These are phyloP conservation scores for Thraustotheca clavata DNA, from an alignment of 352 stramenopile species.

Conservation along the genomic window DNA sequence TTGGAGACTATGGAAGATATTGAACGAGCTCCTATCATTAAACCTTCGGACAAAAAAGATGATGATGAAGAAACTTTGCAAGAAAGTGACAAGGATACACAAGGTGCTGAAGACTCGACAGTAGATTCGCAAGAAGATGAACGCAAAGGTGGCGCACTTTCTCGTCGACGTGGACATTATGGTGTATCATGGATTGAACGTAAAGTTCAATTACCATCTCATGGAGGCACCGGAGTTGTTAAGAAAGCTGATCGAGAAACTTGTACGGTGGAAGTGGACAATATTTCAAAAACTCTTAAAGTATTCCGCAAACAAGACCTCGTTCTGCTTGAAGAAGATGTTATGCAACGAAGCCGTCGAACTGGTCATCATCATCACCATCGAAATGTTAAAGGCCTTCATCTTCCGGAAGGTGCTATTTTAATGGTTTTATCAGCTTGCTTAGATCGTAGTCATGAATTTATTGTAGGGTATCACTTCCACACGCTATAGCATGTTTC, in stretches of 20 bases:
- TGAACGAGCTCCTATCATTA: slow-evolving; percentile 51
- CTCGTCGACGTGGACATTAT: slow-evolving; percentile 67
- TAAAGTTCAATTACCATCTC: slow-evolving; percentile 70
- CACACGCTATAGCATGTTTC: slow-evolving; percentile 68
- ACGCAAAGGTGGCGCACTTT: slow-evolving; percentile 43
- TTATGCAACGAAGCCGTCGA: slow-evolving; percentile 37
- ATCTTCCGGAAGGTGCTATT: slow-evolving; percentile 55
- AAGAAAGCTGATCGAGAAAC: slow-evolving; percentile 79
- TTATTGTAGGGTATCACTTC: slow-evolving; percentile 44
- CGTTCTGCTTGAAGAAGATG: slow-evolving; percentile 53
- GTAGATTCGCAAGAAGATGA: slow-evolving; percentile 74
- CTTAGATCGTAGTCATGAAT: not conserved
- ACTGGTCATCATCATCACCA: slow-evolving; percentile 55
- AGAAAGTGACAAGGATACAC: slow-evolving; percentile 48
- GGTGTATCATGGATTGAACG: slow-evolving; percentile 82
- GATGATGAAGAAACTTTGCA: slow-evolving; percentile 33
- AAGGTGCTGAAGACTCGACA: slow-evolving; percentile 29
- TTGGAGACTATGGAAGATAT: slow-evolving; percentile 78
- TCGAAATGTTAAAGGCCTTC: slow-evolving; percentile 59
- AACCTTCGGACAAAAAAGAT: slow-evolving; percentile 9
- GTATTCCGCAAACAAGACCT: slow-evolving; percentile 86
- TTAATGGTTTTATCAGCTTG: slow-evolving; percentile 35
- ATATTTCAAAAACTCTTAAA: slow-evolving; percentile 56
- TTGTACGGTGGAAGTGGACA: slow-evolving; percentile 68
- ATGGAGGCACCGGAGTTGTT: slow-evolving; percentile 66